Evolutionary conservation across 2,329 filamentous ascomycete genomes (phyloP).

Genomic region (Cladosporium sp.): DNA sequence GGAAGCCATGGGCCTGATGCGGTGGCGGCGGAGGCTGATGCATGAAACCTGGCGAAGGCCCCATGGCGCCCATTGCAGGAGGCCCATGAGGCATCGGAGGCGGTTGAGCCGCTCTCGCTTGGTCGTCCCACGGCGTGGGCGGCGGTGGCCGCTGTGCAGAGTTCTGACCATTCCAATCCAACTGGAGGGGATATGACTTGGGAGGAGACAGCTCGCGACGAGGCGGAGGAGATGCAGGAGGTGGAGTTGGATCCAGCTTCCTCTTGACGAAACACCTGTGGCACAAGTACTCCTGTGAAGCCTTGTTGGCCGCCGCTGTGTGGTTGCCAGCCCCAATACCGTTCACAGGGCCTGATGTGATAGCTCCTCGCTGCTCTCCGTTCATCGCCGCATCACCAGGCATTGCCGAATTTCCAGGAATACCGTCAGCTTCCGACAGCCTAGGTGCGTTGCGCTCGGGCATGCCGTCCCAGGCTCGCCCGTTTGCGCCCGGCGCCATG

Average conservation of each 20-base stretch:
- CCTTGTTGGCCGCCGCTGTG: slow-evolving; percentile 11
- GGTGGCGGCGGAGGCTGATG: slow-evolving; percentile 15
- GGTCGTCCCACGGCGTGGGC: slow-evolving; percentile 22
- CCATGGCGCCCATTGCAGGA: slow-evolving; percentile 12
- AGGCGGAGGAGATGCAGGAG: slow-evolving; percentile 27
- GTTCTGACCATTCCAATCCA: slow-evolving; percentile 18
- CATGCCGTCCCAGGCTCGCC: slow-evolving; percentile 26
- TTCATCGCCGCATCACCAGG: not conserved
- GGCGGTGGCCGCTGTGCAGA: slow-evolving; percentile 11
- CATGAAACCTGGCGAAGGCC: slow-evolving; percentile 9
- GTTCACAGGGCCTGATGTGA: not conserved
- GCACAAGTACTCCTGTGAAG: slow-evolving; percentile 34
- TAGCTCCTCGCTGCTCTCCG: not conserved
- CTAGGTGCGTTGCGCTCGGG: slow-evolving; percentile 18
- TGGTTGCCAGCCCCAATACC: not conserved
- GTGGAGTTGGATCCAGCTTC: slow-evolving; percentile 32
- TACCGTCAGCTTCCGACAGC: not conserved
- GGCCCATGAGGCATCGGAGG: slow-evolving; percentile 8
- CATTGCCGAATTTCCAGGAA: not conserved
- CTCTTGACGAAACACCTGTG: slow-evolving; percentile 45
- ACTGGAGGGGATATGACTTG: slow-evolving; percentile 20
- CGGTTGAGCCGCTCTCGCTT: slow-evolving; percentile 14
- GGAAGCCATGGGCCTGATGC: slow-evolving; percentile 17
- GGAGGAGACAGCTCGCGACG: slow-evolving; percentile 20
- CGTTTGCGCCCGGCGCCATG: slow-evolving; percentile 25